A percentile compares a stretch with the other conserved stretches of the same genome.
Conservation (phyloP, 208 protist species). For the Tritrichomonas foetus region DNA sequence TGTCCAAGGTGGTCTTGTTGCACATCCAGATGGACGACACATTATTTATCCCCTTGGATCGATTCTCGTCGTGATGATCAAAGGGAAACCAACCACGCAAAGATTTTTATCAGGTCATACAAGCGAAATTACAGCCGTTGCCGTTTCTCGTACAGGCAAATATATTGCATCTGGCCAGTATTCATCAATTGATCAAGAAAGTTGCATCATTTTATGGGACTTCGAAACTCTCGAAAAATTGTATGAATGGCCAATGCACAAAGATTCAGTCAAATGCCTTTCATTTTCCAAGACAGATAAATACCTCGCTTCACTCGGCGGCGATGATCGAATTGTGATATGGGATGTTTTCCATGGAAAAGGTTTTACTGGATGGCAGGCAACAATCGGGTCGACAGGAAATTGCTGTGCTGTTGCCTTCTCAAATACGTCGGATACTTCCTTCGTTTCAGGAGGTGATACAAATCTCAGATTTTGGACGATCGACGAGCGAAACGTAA, state of each 20-base stretch:
- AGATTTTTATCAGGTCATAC: constrained; percentile 70
- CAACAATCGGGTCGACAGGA: constrained; percentile 37
- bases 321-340: constrained; percentile 77
- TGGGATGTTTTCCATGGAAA: constrained; percentile 64
- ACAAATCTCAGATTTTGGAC: constrained; percentile 76
- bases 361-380: constrained; percentile 33
- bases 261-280: constrained; percentile 80
- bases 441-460: constrained; percentile 75
- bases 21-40: constrained; percentile 75
- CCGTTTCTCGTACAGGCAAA: constrained; percentile 72
- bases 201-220: constrained; percentile 57
- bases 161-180: constrained; percentile 83
- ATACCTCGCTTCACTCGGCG: constrained; percentile 79
- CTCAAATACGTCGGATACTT: constrained; percentile 71
- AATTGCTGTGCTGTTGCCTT: constrained; percentile 63
- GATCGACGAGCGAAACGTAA: constrained; percentile 77
- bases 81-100: constrained; percentile 46
- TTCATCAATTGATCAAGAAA: constrained; percentile 78
- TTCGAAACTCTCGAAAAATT: constrained; percentile 60
- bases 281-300: constrained; percentile 77
- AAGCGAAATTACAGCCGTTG: constrained; percentile 78
- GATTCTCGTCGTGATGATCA: constrained; percentile 74
- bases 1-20: constrained; percentile 69
- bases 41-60: constrained; percentile 79
- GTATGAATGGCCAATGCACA: constrained; percentile 80